Percentiles rank a stretch among this genome's conserved stretches.
These are phyloP conservation scores for Hortiboletus flavorubellus DNA, from an alignment of 768 basidiomycete species.

Conservation along the genomic window DNA sequence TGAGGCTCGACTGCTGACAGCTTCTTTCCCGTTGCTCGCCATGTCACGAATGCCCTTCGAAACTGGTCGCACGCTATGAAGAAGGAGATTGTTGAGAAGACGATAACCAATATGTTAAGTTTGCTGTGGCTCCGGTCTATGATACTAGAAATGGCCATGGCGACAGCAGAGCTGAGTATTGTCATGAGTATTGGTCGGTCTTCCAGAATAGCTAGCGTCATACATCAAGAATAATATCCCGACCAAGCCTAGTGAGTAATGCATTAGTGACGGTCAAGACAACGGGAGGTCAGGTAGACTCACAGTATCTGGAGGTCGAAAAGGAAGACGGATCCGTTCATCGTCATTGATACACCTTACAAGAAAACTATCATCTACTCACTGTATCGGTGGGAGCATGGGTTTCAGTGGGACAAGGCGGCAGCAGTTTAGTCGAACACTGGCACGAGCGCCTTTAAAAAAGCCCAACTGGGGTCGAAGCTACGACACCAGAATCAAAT, in stretches of 20 bases:
- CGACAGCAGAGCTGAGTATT: slow-evolving; percentile 12
- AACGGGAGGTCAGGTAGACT: background rate
- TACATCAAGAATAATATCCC: slow-evolving; percentile 22
- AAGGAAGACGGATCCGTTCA: background rate
- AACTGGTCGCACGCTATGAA: slow-evolving; percentile 22
- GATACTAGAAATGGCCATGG: slow-evolving; percentile 16
- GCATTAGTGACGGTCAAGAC: background rate
- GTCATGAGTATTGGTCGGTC: background rate
- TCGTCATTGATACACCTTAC: background rate
- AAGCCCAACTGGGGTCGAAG: background rate
- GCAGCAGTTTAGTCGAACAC: background rate
- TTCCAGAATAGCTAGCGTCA: background rate
- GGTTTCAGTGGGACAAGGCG: background rate
- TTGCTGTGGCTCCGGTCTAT: slow-evolving; percentile 12
- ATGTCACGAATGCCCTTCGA: slow-evolving; percentile 16
- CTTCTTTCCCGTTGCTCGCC: slow-evolving; percentile 15
- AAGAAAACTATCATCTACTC: slow-evolving; percentile 4
- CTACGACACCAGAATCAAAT: background rate
- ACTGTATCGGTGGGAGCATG: slow-evolving; percentile 19
- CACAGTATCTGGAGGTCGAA: slow-evolving; percentile 16
- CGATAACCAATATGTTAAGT: slow-evolving; percentile 13
- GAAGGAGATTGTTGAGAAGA: slow-evolving; percentile 14
- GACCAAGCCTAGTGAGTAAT: slow-evolving; percentile 13
- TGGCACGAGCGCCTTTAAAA: background rate
- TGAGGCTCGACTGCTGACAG: background rate